Evolutionary conservation across 2,329 filamentous ascomycete genomes (phyloP).

Genomic region (Zelopaecilomyces penicillatus): DNA sequence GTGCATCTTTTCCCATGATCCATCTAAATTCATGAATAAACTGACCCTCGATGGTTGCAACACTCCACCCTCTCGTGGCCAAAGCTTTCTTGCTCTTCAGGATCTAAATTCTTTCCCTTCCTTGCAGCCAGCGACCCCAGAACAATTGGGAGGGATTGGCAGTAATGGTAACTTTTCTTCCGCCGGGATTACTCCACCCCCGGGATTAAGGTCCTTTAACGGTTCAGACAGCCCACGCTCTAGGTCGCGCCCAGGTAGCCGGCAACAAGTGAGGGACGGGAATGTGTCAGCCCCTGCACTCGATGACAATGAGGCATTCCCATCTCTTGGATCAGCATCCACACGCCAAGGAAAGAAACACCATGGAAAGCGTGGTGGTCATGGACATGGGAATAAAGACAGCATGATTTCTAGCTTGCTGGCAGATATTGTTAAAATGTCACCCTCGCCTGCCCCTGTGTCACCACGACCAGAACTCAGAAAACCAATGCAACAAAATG

Average conservation of each 20-base stretch:
- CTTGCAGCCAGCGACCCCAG: slow-evolving; percentile 52
- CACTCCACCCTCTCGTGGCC: slow-evolving; percentile 54
- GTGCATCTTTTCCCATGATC: slow-evolving; percentile 96
- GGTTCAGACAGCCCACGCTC: slow-evolving; percentile 56
- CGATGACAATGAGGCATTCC: slow-evolving; percentile 93
- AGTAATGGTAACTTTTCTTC: slow-evolving; percentile 43
- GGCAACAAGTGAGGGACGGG: slow-evolving; percentile 54
- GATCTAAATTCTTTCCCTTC: slow-evolving; percentile 82
- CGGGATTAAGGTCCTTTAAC: slow-evolving; percentile 59
- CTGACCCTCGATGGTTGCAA: slow-evolving; percentile 63
- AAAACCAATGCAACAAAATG: slow-evolving; percentile 53
- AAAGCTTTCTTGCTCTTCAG: slow-evolving; percentile 67
- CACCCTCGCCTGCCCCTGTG: slow-evolving; percentile 67
- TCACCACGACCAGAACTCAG: slow-evolving; percentile 52
- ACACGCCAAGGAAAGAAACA: slow-evolving; percentile 80
- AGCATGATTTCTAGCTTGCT: slow-evolving; percentile 65
- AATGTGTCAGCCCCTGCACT: slow-evolving; percentile 66
- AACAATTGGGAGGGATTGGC: slow-evolving; percentile 47
- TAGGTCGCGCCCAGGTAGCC: slow-evolving; percentile 76
- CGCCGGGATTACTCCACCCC: slow-evolving; percentile 55
- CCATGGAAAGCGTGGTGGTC: slow-evolving; percentile 81
- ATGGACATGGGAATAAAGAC: slow-evolving; percentile 64
- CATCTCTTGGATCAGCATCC: slow-evolving; percentile 69
- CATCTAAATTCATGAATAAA: slow-evolving; percentile 74
- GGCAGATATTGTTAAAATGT: slow-evolving; percentile 93